Base-by-base conservation (phyloP, 2,329 filamentous ascomycete species). In the Ophiocordyceps polyrhachis-furcata region DNA sequence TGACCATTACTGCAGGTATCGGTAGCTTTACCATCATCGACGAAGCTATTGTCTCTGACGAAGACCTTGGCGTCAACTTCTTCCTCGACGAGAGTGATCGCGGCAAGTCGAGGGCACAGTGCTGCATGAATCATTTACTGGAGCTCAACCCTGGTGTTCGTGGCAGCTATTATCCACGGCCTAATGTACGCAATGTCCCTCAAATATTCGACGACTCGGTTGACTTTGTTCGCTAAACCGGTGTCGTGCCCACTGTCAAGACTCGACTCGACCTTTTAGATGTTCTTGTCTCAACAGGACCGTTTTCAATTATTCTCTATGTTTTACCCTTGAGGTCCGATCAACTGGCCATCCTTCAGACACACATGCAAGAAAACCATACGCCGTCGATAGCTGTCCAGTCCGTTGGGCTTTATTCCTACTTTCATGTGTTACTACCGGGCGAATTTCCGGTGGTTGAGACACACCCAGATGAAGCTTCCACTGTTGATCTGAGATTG, bases 11-110 rank as follows among this genome's bases (percentile, higher is more conserved):
- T 29, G 17, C 42, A 80, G 81, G 88, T 4, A 83, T 96, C 54
- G 93, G 91, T 9, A 76, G 78, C 23, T 98, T 95, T 60, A 93
- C 85, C 1, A 93, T 98, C 49, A 81, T 83, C 44, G 91, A 98
- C 55, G 78, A 82, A 7, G 74, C 78, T 1, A 61, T 72, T 2
- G 88, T 98, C n/a, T 69, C 68, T 1, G 81, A 93, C 52, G 70
- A 78, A 40, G 91, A 98, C 55, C 68, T 98, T 38, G 91, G 93
- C 5, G 81, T 95, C 49, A 98, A 98, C 64, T 98, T 98, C 70
- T 98, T 98, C 56, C 69, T 98, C 0, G 85, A 94, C 49, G 78
- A 91, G 53, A 67, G 71, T 43, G 81, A 78, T 50, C 59, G 93
- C 35, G 88, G 87, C 44, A 79, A 79, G 55, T 78, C 78, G 23